Evolutionary conservation across 1,139 yeast species (phyloP).

Genomic region (Pichia terricola): DNA sequence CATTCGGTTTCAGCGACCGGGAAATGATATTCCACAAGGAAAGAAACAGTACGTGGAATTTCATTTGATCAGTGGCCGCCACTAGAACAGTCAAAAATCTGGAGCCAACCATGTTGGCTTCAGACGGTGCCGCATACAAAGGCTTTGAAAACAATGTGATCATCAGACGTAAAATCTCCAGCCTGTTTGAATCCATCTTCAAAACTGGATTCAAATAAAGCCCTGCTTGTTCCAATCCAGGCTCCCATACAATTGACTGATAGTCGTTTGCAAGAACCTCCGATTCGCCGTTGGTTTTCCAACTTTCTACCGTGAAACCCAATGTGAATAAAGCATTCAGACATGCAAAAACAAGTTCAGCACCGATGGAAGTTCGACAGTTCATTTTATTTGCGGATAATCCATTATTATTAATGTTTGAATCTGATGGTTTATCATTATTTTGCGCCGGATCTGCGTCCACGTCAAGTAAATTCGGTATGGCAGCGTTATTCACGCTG

Average conservation of each 20-base stretch:
- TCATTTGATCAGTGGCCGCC: conserved; percentile 39
- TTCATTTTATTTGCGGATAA: conserved; percentile 11
- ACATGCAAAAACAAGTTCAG: conserved; percentile 35
- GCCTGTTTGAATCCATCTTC: conserved; percentile 52
- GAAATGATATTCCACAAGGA: conserved; percentile 54
- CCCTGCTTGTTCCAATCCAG: conserved; percentile 53
- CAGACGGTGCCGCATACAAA: conserved; percentile 41
- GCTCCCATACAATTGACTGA: conserved; percentile 53
- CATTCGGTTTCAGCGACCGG: conserved; percentile 28
- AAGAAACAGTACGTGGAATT: conserved; percentile 47
- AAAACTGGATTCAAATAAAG: conserved; percentile 36
- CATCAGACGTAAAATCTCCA: conserved; percentile 56
- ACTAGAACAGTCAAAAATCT: conserved; percentile 52
- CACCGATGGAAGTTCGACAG: conserved; percentile 38
- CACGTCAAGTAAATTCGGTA: conserved; percentile 4
- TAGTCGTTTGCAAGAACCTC: conserved; percentile 16
- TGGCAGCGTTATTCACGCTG: not conserved
- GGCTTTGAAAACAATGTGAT: conserved; percentile 56
- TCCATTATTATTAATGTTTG: not conserved
- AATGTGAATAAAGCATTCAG: conserved; percentile 48
- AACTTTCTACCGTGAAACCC: conserved; percentile 45
- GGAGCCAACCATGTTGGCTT: conserved; percentile 43
- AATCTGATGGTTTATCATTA: not conserved
- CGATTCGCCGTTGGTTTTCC: conserved; percentile 5
- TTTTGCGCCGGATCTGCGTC: not conserved